These are phyloP conservation scores for Carex cristatella DNA, from an alignment of 176 grass and related monocot species.

Conservation along the genomic window DNA sequence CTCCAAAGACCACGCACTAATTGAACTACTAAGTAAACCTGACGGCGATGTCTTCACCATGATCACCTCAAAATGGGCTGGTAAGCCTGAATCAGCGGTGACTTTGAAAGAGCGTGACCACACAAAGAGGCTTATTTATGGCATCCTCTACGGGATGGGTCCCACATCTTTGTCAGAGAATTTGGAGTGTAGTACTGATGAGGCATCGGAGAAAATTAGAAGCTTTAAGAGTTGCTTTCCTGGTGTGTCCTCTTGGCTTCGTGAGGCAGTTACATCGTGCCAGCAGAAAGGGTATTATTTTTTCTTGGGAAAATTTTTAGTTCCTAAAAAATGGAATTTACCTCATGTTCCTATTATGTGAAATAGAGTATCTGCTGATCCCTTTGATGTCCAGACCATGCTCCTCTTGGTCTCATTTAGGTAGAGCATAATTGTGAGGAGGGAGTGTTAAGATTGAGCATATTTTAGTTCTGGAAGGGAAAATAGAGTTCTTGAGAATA, in stretches of 20 bases:
- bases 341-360: background rate
- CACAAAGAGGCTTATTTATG: slow-evolving; percentile 89
- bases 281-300: slow-evolving; percentile 71
- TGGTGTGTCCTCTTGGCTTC: slow-evolving; percentile 73
- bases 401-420: background rate
- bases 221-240: slow-evolving; percentile 77
- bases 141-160: slow-evolving; percentile 95
- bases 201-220: slow-evolving; percentile 78
- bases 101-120: slow-evolving; percentile 63
- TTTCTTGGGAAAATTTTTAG: background rate
- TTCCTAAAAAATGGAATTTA: background rate
- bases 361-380: background rate
- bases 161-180: slow-evolving; percentile 78
- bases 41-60: slow-evolving; percentile 84
- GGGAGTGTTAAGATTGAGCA: background rate
- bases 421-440: background rate
- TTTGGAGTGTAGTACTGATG: slow-evolving; percentile 63
- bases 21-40: slow-evolving; percentile 80
- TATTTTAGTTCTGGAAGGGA: background rate
- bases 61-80: slow-evolving; percentile 82
- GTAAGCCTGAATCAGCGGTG: slow-evolving; percentile 54
- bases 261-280: slow-evolving; percentile 68
- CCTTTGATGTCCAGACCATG: background rate
- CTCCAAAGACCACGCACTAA: slow-evolving; percentile 68
- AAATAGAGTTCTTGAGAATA: background rate